Conservation (phyloP, 2,329 filamentous ascomycete species). For the Botryotinia convoluta region DNA sequence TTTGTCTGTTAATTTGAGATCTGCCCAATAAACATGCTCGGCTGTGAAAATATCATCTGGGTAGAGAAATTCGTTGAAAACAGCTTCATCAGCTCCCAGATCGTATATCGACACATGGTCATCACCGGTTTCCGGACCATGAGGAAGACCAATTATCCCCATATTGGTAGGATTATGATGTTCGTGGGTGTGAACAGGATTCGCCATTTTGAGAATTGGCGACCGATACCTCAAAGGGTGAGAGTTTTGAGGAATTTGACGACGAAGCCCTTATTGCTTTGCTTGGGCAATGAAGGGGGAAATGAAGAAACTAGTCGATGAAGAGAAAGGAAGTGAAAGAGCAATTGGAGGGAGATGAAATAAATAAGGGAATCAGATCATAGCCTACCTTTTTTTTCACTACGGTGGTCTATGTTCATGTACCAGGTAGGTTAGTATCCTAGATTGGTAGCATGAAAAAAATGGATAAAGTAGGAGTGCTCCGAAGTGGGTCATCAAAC, state of each 20-base stretch:
- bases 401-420: background rate
- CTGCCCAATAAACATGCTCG: conserved; percentile 89
- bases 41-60: conserved; percentile 85
- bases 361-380: conserved; percentile 8
- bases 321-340: background rate
- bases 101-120: conserved; percentile 32
- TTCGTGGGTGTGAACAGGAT: conserved; percentile 29
- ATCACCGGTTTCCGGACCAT: conserved; percentile 38
- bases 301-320: background rate
- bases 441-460: conserved; percentile 6
- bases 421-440: background rate
- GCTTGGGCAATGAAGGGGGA: conserved; percentile 10
- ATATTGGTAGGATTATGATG: conserved; percentile 34
- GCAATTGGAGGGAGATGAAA: background rate
- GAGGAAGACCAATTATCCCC: conserved; percentile 34
- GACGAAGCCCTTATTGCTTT: conserved; percentile 10
- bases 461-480: background rate
- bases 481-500: background rate
- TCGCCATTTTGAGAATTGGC: conserved; percentile 26
- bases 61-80: conserved; percentile 77
- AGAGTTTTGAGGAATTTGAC: conserved; percentile 2
- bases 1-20: conserved; percentile 69
- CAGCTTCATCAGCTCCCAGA: conserved; percentile 48
- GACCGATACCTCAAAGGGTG: background rate
- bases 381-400: background rate